Base-by-base conservation (phyloP, 805 yeast species). In the Monosporozyma yasuniensis region DNA sequence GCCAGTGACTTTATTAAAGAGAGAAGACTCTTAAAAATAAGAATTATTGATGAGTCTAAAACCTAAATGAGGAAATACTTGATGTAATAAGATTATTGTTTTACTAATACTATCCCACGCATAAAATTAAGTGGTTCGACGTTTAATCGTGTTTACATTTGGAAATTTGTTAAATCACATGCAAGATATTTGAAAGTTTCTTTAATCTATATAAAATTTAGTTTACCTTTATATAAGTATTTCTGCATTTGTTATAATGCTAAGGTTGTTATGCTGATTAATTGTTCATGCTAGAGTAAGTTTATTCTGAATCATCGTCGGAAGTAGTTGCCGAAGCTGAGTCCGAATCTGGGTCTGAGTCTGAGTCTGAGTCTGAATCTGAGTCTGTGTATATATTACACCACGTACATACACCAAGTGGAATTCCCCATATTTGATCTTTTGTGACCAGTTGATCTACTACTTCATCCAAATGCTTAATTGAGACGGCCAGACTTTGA, bases 401-500 rank as follows among this genome's bases (percentile, higher is more conserved):
- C 69, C 68, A 64, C 41, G 53, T 72, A 61, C 61, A 88, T 53
- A 55, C 87, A 54, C 96, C 96, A 45, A 91, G 61, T 2, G 86
- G 79, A 47, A 89, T 68, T 45, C 87, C 96, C 56, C 85, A 77
- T 19, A 84, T 83, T 52, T 87, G 73, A 37, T 77, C 78, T 34
- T 75, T 71, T 1, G 61, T 69, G 23, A 84, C 63, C 44, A 91
- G 61, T 39, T 68, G 67, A 57, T 91, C 96, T 0, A 80, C 76
- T 60, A 83, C 77, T 60, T 83, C 91, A 64, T 91, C 98, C 68
- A 91, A 73, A 59, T 79, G 75, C 4, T 71, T 67, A 48, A 80
- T 50, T 21, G 50, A 44, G 5, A 61, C 59, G 5, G 43, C 47
- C 21, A 57, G 48, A 16, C 23, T 46, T 19, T 58, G 58, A 2